Evolutionary conservation across 208 protist species (phyloP).

Genomic region (Trichomonas vaginalis): DNA sequence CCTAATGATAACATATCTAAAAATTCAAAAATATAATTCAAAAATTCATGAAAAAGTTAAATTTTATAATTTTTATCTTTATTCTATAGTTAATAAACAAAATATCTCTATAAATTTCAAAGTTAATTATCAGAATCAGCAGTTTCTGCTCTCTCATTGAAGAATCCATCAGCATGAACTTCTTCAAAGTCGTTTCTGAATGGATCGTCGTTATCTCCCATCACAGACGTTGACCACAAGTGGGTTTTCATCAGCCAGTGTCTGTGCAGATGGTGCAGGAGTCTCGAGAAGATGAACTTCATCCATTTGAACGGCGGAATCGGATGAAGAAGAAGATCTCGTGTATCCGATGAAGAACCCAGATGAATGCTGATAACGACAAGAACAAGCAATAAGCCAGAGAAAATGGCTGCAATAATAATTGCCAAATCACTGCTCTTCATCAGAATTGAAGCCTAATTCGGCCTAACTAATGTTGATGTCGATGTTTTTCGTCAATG

Average conservation of each 20-base stretch:
- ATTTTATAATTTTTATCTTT: too few relatives aligned
- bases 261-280: neutral
- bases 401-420: neutral
- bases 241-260: neutral
- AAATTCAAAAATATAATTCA: too few relatives aligned
- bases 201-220: neutral
- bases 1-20: too few relatives aligned
- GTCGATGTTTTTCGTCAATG: neutral
- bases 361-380: neutral
- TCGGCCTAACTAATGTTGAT: neutral
- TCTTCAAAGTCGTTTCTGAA: neutral
- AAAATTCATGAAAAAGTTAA: too few relatives aligned
- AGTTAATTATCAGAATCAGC: too few relatives aligned
- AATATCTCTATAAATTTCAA: too few relatives aligned
- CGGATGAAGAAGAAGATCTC: neutral
- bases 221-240: neutral
- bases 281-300: neutral
- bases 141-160: neutral
- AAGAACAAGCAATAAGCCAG: neutral
- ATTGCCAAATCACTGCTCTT: neutral
- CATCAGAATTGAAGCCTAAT: neutral
- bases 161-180: neutral
- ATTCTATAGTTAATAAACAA: too few relatives aligned
- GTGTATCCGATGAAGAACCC: neutral
- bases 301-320: neutral